phyloP scores from a whole-genome alignment of 139 green algal species.

The Parachlorella kessleri region DNA sequence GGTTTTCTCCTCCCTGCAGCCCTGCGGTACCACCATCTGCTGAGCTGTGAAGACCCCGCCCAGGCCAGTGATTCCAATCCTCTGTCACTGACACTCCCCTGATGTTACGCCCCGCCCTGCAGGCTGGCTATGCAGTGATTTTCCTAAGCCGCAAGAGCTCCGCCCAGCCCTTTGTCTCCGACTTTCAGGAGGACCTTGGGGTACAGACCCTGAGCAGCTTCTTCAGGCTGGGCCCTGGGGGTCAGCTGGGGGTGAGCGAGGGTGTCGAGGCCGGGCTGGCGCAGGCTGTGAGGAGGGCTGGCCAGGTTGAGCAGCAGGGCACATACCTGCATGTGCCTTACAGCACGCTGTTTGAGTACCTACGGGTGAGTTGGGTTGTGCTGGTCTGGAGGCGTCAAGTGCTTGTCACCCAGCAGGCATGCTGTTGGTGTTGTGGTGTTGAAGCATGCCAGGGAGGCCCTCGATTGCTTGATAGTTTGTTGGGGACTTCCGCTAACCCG shows the following conservation, averaged over 20 bases:
- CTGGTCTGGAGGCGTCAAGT: too few relatives aligned
- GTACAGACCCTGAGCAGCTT: neutral
- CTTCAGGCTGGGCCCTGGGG: neutral
- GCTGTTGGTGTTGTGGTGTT: too few relatives aligned
- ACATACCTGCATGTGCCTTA: slow-evolving; percentile 72
- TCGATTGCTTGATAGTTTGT: too few relatives aligned
- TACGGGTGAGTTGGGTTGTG: slow-evolving; percentile 64
- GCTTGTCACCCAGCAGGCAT: too few relatives aligned
- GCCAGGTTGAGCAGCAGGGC: slow-evolving; percentile 38
- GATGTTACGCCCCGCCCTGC: slow-evolving; percentile 9
- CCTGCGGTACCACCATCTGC: too few relatives aligned
- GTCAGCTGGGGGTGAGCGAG: neutral
- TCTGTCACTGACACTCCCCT: neutral
- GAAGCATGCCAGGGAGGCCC: too few relatives aligned
- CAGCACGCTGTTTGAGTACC: slow-evolving; percentile 96
- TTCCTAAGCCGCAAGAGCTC: slow-evolving; percentile 84
- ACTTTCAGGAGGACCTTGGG: slow-evolving; percentile 47
- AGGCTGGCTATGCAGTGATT: slow-evolving; percentile 92
- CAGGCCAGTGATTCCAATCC: neutral
- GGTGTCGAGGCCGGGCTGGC: neutral
- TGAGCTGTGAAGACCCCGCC: too few relatives aligned
- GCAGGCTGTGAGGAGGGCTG: slow-evolving; percentile 10
- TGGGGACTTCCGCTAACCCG: too few relatives aligned
- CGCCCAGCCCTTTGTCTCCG: slow-evolving; percentile 84
- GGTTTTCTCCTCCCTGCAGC: too few relatives aligned